Conservation (phyloP, 495 filamentous ascomycete species). For the Thermochaetoides thermophila region DNA sequence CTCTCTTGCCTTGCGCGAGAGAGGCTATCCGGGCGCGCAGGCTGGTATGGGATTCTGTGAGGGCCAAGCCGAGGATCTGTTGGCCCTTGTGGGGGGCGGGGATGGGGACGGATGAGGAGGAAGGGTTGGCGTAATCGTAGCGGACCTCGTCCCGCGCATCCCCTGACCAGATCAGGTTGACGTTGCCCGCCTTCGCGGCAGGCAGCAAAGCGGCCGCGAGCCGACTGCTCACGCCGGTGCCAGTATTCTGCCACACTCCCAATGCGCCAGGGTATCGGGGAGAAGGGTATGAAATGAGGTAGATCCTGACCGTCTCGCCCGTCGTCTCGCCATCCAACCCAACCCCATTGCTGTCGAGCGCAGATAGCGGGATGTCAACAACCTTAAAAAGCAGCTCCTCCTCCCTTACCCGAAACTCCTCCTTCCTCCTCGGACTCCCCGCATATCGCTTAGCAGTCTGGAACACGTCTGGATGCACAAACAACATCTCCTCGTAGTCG, state of each 20-base stretch:
- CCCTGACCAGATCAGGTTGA: background rate
- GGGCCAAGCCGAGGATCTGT: no score
- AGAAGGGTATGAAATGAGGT: constrained; percentile 21
- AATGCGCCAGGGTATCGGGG: constrained; percentile 13
- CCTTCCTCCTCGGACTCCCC: constrained; percentile 9
- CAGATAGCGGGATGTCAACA: constrained; percentile 14
- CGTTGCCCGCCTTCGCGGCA: background rate
- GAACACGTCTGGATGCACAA: constrained; percentile 14
- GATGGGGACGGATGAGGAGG: background rate
- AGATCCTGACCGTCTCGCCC: constrained; percentile 13
- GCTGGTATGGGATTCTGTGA: constrained; percentile 12
- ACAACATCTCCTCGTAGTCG: constrained; percentile 17
- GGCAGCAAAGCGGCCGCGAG: constrained; percentile 24
- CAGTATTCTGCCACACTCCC: constrained; percentile 26
- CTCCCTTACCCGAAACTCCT: constrained; percentile 6
- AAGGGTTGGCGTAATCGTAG: background rate
- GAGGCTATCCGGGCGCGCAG: constrained; percentile 22
- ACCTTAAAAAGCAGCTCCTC: constrained; percentile 20
- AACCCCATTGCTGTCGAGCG: constrained; percentile 1
- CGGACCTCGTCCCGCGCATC: no score
- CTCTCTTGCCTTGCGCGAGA: constrained; percentile 14
- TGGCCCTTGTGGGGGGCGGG: constrained; percentile 9
- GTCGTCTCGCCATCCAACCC: background rate
- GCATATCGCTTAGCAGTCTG: constrained; percentile 10
- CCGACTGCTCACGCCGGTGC: constrained; percentile 24